Conservation (phyloP, 352 stramenopile genomes). For the Globisporangium polare region DNA sequence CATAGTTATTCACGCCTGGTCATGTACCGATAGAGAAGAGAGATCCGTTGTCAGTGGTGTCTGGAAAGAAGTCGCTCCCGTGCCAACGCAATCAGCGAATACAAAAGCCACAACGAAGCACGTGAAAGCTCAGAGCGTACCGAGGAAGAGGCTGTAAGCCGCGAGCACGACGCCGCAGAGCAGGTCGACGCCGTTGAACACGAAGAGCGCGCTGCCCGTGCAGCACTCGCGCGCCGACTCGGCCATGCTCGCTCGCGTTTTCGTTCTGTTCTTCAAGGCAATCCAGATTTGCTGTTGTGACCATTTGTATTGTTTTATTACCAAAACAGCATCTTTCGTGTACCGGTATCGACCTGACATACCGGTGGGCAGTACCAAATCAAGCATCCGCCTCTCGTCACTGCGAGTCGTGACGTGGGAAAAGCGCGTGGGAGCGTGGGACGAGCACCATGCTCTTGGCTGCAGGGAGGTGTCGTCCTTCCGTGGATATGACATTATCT, state of each 20-base stretch:
- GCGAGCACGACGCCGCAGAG: slow-evolving; percentile 54
- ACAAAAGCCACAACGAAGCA: not conserved
- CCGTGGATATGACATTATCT: too few species aligned
- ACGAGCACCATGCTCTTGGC: too few species aligned
- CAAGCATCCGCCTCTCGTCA: too few species aligned
- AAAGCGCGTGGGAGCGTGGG: too few species aligned
- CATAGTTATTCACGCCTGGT: slow-evolving; percentile 54
- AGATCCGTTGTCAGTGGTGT: not conserved
- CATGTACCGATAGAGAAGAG: too few species aligned
- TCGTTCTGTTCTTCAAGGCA: not conserved
- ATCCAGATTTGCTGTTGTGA: not conserved
- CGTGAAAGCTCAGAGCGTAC: slow-evolving; percentile 11
- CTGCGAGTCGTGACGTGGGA: too few species aligned
- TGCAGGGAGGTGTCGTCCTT: too few species aligned
- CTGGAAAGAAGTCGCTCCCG: not conserved
- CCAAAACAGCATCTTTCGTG: too few species aligned
- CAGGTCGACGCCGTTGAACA: slow-evolving; percentile 79
- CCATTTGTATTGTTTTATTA: too few species aligned
- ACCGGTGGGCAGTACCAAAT: too few species aligned
- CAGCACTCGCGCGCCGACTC: slow-evolving; percentile 41
- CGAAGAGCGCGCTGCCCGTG: slow-evolving; percentile 51
- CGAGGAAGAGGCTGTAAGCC: slow-evolving; percentile 63
- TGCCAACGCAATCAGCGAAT: not conserved
- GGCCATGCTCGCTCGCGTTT: not conserved
- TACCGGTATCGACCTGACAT: too few species aligned